These are phyloP conservation scores for Peronospora tabacina DNA, from an alignment of 352 stramenopile genomes.

Conservation along the genomic window DNA sequence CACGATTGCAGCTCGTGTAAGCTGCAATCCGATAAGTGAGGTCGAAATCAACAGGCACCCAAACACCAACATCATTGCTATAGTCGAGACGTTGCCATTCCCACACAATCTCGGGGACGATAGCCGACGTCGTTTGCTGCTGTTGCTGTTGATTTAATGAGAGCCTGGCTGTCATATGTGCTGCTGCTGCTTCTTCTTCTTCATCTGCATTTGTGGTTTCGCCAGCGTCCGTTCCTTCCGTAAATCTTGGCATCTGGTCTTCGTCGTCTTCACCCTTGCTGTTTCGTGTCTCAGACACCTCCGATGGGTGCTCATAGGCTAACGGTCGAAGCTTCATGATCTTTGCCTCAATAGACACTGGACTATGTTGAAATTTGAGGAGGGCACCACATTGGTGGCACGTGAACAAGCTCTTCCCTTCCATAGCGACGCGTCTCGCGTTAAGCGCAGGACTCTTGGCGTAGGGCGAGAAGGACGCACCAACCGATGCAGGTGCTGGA, in stretches of 20 bases:
- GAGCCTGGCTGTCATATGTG: slow-evolving; percentile 13
- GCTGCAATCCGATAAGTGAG: slow-evolving; percentile 33
- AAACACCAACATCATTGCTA: slow-evolving; percentile 19
- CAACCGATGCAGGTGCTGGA: slow-evolving; percentile 18
- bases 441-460: slow-evolving; percentile 14
- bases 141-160: slow-evolving; percentile 25
- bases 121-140: slow-evolving; percentile 22
- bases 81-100: slow-evolving; percentile 34
- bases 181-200: slow-evolving; percentile 17
- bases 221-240: slow-evolving; percentile 25
- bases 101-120: slow-evolving; percentile 51
- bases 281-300: slow-evolving; percentile 16
- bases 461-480: slow-evolving; percentile 26
- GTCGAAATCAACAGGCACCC: slow-evolving; percentile 37
- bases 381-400: slow-evolving; percentile 61
- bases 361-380: slow-evolving; percentile 62
- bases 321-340: slow-evolving; percentile 45
- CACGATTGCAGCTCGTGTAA: slow-evolving; percentile 61
- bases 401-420: slow-evolving; percentile 72
- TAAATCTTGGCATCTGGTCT: slow-evolving; percentile 22
- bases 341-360: slow-evolving; percentile 58
- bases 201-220: slow-evolving; percentile 30
- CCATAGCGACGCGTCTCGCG: slow-evolving; percentile 40
- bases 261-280: slow-evolving; percentile 23
- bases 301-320: slow-evolving; percentile 28